A percentile compares a stretch with the other conserved stretches of the same genome.
phyloP scores from a whole-genome alignment of 148 eudicot genomes.

The Simmondsia chinensis region DNA sequence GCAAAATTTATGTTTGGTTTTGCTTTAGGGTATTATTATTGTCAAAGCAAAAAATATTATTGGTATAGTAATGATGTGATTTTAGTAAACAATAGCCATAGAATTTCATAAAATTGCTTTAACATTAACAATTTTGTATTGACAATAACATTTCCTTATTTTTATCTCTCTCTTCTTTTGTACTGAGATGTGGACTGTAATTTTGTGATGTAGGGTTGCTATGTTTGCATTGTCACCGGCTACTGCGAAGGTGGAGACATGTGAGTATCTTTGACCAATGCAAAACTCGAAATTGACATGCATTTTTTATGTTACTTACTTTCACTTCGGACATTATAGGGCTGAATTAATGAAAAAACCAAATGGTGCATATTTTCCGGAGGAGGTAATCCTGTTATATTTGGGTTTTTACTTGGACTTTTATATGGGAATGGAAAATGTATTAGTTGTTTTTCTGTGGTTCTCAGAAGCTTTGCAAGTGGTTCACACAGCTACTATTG shows the following conservation, averaged over 20 bases:
- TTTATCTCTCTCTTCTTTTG: slow-evolving; percentile 1
- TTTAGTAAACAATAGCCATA: too few relatives aligned
- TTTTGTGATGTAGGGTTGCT: slow-evolving; percentile 67
- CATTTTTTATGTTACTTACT: neutral
- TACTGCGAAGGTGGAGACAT: slow-evolving; percentile 99
- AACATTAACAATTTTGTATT: too few relatives aligned
- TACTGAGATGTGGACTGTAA: slow-evolving; percentile 3
- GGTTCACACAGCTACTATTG: slow-evolving; percentile 82
- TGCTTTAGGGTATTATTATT: too few relatives aligned
- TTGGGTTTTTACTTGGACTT: neutral
- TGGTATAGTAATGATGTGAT: too few relatives aligned
- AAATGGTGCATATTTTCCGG: slow-evolving; percentile 75
- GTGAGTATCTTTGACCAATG: slow-evolving; percentile 43
- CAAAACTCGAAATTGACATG: neutral
- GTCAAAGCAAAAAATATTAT: too few relatives aligned
- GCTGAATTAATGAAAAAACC: slow-evolving; percentile 90
- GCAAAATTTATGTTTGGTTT: too few relatives aligned
- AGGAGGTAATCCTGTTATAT: slow-evolving; percentile 52
- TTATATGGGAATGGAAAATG: neutral
- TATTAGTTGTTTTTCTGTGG: slow-evolving; percentile 1
- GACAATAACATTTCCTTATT: neutral
- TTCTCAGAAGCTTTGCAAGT: slow-evolving; percentile 74
- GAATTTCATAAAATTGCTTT: too few relatives aligned
- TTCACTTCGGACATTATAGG: slow-evolving; percentile 27
- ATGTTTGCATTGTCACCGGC: slow-evolving; percentile 97